phyloP scores from a whole-genome alignment of 768 basidiomycete genomes.

The Gautieria morchelliformis region DNA sequence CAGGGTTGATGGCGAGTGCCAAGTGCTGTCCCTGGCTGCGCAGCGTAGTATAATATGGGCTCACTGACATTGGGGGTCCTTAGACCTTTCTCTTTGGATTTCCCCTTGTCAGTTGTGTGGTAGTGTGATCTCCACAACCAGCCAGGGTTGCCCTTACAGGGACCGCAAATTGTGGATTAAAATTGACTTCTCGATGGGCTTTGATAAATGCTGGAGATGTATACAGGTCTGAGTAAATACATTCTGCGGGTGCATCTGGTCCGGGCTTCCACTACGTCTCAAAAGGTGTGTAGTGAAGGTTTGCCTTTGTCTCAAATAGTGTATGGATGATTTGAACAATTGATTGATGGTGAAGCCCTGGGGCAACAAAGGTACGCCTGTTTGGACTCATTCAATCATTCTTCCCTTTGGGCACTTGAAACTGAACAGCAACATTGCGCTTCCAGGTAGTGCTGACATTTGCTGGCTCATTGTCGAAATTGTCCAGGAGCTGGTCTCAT shows the following conservation, averaged over 20 bases:
- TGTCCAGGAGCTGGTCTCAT: not conserved
- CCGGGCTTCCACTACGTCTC: conserved; percentile 14
- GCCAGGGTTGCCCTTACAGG: too few species aligned
- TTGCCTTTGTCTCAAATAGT: conserved; percentile 14
- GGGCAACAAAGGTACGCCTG: conserved; percentile 11
- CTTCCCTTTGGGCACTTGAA: conserved; percentile 20
- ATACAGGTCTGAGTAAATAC: conserved; percentile 17
- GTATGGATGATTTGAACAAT: conserved; percentile 18
- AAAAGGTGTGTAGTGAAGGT: conserved; percentile 23
- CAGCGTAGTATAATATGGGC: too few species aligned
- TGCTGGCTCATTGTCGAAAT: not conserved
- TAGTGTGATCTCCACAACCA: too few species aligned
- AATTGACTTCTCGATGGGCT: conserved; percentile 23
- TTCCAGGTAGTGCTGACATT: not conserved
- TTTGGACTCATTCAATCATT: not conserved
- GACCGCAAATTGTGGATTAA: too few species aligned
- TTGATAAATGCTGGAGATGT: conserved; percentile 14
- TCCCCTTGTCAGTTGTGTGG: too few species aligned
- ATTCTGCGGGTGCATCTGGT: conserved; percentile 8
- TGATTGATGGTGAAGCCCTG: conserved; percentile 15
- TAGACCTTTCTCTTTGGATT: too few species aligned
- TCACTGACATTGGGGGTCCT: too few species aligned
- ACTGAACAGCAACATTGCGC: conserved; percentile 10
- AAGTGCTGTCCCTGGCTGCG: too few species aligned
- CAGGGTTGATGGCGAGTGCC: too few species aligned